A percentile compares a stretch with the other conserved stretches of the same genome.
These are phyloP conservation scores for Clarkia xantiana DNA, from an alignment of 345 rosid species.

Conservation along the genomic window DNA sequence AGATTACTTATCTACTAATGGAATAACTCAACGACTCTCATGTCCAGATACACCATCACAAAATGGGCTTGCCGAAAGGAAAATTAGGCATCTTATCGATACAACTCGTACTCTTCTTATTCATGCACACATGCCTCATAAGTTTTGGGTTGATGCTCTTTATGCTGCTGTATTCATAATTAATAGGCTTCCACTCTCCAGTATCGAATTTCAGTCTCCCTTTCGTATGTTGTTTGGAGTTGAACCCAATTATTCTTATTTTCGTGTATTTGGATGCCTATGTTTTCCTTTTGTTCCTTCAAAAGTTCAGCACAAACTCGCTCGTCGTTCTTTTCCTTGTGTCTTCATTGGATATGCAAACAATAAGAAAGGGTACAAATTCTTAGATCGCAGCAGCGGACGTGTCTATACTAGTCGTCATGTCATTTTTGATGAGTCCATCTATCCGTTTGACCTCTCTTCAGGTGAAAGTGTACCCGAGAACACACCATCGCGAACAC, in stretches of 20 bases:
- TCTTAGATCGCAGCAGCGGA: not conserved
- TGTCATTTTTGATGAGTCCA: not conserved
- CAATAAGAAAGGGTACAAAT: not conserved
- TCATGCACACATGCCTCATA: not conserved
- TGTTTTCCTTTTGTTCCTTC: not conserved
- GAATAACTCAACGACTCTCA: not conserved
- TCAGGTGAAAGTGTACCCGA: not conserved
- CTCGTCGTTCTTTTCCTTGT: not conserved
- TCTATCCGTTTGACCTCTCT: not conserved
- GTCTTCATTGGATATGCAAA: not conserved
- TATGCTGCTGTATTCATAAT: not conserved
- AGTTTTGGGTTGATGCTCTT: not conserved
- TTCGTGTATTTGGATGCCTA: too few relatives aligned
- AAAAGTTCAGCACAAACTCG: not conserved
- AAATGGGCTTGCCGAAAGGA: not conserved
- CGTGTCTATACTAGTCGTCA: not conserved
- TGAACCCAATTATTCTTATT: too few relatives aligned
- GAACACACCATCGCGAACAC: not conserved
- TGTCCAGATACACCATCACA: not conserved
- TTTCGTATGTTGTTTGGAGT: too few relatives aligned
- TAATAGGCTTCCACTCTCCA: not conserved
- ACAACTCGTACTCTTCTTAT: not conserved
- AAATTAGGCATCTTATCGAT: not conserved
- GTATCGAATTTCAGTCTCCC: too few relatives aligned
- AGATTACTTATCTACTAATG: fast-evolving